Evolutionary conservation across 306 rosid genomes (phyloP).

Genomic region (Elaeagnus macrophylla): DNA sequence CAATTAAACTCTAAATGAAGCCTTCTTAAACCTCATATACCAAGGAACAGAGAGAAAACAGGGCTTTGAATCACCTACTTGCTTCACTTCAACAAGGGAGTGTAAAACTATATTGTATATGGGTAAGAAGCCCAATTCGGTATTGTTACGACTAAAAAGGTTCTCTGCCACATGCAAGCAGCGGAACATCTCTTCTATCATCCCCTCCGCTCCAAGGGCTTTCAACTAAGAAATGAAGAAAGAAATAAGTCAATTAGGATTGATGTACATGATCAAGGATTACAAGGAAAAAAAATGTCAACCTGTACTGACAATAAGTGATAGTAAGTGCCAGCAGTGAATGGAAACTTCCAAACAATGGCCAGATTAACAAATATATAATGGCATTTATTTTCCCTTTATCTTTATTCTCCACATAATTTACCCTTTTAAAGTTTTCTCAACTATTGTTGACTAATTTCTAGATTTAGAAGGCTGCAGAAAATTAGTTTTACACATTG

Average conservation of each 20-base stretch:
- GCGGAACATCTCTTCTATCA: constrained; percentile 53
- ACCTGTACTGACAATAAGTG: neutral
- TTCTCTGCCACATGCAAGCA: constrained; percentile 65
- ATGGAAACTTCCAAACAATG: neutral
- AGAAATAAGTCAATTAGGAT: constrained; percentile 7
- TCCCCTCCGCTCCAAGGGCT: constrained; percentile 78
- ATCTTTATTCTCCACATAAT: neutral
- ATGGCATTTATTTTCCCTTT: neutral
- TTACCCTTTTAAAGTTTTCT: neutral
- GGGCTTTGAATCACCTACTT: constrained; percentile 38
- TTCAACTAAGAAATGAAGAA: constrained; percentile 35
- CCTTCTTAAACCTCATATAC: constrained; percentile 14
- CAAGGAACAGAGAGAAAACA: constrained; percentile 25
- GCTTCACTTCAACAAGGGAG: constrained; percentile 53
- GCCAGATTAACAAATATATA: neutral
- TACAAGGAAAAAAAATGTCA: constrained; percentile 2
- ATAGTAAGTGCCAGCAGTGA: neutral
- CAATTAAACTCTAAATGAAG: constrained; percentile 15
- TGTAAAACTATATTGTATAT: constrained; percentile 54
- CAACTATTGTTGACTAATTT: neutral
- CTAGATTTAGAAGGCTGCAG: neutral
- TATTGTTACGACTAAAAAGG: constrained; percentile 38
- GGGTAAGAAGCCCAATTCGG: constrained; percentile 32
- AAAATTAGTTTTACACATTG: too few species aligned
- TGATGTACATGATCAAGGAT: constrained; percentile 12